Evolutionary conservation across 169 alveolate genomes (phyloP), one percentile per base, ranked within the genome.

Genomic region (Theileria equi): DNA sequence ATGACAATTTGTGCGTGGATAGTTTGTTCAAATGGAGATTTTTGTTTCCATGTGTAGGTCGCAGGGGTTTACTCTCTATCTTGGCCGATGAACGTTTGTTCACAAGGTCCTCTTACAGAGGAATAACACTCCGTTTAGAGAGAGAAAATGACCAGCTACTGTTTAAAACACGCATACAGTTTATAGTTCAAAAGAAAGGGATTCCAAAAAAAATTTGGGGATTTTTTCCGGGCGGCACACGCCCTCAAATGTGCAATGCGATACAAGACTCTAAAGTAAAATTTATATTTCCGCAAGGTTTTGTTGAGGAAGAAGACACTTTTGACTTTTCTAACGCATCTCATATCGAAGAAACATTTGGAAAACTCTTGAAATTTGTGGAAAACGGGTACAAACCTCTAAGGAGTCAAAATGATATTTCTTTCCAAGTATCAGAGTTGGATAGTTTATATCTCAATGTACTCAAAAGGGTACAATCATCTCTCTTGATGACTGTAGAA

Each of bases 1-100:
- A 74, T 10, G 84, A 74, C 29, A 48, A 25, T 7, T 63, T 64
- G 10, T 74, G 84, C 44, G 70, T 65, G 7, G 84, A 74, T 53
- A 62, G 55, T 29, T 45, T 74, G 1, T 74, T 58, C 61, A 74
- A 74, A 45, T 64, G 64, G 84, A 32, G 80, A 17, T 48, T 54
- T 23, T 23, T 66, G 57, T 0, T 63, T 28, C 84, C 84, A 36
- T 74, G 73, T 19, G 6, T 63, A 48, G 57, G 57, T 3, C 44
- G 35, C 25, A 28, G 31, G 13, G 84, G 84, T 13, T 26, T 74
- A 28, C 25, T 65, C 23, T 38, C 73, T 19, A 29, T 74, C 45
- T 3, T 74, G 0, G 69, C 52, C 55, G 84, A 74, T 50, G 79
- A 64, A 32, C 58, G 80, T 31, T 32, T 53, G 11, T 64, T 62